Evolutionary conservation across 495 filamentous ascomycete genomes (phyloP), one percentile per base, ranked within the genome.

Genomic region (Emericellopsis terricola): DNA sequence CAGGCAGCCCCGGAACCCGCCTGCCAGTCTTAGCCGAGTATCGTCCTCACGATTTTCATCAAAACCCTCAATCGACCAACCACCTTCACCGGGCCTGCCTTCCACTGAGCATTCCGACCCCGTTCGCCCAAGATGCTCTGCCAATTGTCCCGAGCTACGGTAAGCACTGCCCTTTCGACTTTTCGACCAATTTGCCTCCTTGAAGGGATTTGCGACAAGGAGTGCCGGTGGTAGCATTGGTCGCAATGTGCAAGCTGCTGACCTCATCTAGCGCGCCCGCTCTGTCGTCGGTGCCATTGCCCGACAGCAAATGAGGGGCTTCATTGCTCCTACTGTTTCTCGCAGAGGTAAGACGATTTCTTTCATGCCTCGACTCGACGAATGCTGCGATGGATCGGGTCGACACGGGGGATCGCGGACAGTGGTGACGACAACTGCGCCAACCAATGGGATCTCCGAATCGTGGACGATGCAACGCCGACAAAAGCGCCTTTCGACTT

Each of bases 291-390:
- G 53, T 44, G 56, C 60, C 44, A 53, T 54, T 46, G 71, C 73
- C 59, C 73, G 78, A 58, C 76, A 74, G 48, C 63, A 76, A 51
- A 72, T 69, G 56, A 78, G 89, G 50, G 80, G 75, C 52, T 86
- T 94, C 64, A 76, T 92, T 49, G 64, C 65, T 30, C 71, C 80
- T 27, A 84, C 79, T 20, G 67, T 75, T 45, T 57, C 68, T 39
- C 71, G 80, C 55, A 65, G 75, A 74, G 79, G 81, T 85, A 69
- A 47, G 61, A 6, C 11, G 23, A 26, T 6, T 11, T 26, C 23
- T 11, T 26, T 26, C 11, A n/a, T n/a, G n/a, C n/a, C n/a, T n/a
- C n/a, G n/a, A n/a, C n/a, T n/a, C n/a, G n/a, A n/a, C n/a, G n/a
- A n/a, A n/a, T n/a, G n/a, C n/a, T n/a, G n/a, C n/a, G n/a, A n/a